Base-by-base conservation (phyloP, 768 basidiomycete genomes). In the Sarcodon sp. region DNA sequence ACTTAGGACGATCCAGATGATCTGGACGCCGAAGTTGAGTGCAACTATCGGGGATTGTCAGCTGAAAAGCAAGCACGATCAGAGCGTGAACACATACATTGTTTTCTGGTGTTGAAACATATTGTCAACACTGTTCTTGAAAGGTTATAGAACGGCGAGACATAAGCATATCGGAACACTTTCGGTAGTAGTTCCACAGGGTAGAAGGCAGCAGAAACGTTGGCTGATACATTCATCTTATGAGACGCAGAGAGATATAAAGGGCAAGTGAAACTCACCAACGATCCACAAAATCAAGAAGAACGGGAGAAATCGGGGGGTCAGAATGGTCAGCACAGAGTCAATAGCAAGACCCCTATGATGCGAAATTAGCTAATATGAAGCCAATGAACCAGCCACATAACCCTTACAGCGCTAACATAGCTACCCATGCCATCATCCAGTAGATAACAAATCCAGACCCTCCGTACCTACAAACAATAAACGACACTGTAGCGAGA, bases 81-180 rank as follows among this genome's bases (percentile, higher is more conserved):
- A 41, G 34, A 18, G 6, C 4, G 35, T 35, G 21, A 31, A 35
- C 10, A 67, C 76, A 35, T 50, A 81, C 79, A 58, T 15, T 73
- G 62, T 50, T 81, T 79, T 56, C 74, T 76, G 3, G 81, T 83
- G 35, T 71, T 65, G 53, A 87, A 85, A n/a, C 81, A 59, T 48
- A 87, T 67, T 21, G 75, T 67, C 15, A 85, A 69, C 3, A 77
- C 70, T 0, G 80, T 75, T 35, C 66, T 62, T 11, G 79, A 76
- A 31, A 86, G 66, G 54, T 86, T 83, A 59, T 82, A 86, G 57
- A 87, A 85, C 1, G 85, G 85, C 53, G 68, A 69, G 0, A 75
- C 82, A 53, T 77, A 83, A 1, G 82, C 86, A 50, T 85, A 85
- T 44, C 68, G 71, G 62, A 71, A 84, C 49, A 85, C 51, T 35